These are phyloP conservation scores for Penicillium decumbens DNA, from an alignment of 2,329 filamentous ascomycete species.

Conservation along the genomic window DNA sequence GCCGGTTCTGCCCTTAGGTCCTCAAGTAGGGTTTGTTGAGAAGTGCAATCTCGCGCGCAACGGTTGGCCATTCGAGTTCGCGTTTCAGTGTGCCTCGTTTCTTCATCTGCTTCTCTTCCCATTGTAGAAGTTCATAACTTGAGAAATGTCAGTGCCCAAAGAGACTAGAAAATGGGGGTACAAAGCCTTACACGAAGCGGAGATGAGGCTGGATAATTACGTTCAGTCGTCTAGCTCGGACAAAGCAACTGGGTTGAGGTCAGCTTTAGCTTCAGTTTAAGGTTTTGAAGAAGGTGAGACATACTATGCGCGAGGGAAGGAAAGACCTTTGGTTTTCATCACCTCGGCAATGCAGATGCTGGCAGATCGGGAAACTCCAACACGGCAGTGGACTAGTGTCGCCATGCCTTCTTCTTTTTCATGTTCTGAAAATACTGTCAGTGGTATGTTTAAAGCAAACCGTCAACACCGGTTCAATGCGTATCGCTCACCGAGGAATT, in stretches of 20 bases:
- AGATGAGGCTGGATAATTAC: slow-evolving; percentile 98
- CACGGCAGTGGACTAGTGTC: slow-evolving; percentile 91
- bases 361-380: slow-evolving; percentile 89
- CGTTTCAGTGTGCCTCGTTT: slow-evolving; percentile 56
- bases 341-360: slow-evolving; percentile 99
- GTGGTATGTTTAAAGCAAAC: background rate
- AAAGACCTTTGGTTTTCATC: slow-evolving; percentile 75
- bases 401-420: slow-evolving; percentile 72
- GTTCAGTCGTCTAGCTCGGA: slow-evolving; percentile 84
- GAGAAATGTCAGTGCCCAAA: slow-evolving; percentile 13
- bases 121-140: slow-evolving; percentile 81
- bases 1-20: slow-evolving; percentile 22
- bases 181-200: slow-evolving; percentile 64
- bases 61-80: slow-evolving; percentile 86
- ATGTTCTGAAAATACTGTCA: slow-evolving; percentile 54
- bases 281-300: slow-evolving; percentile 25
- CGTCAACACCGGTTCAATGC: background rate
- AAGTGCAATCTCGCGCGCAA: slow-evolving; percentile 82
- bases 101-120: slow-evolving; percentile 73
- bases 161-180: too few relatives aligned
- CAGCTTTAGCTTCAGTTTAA: background rate
- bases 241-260: slow-evolving; percentile 63
- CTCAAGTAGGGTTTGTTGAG: slow-evolving; percentile 94
- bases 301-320: slow-evolving; percentile 83
- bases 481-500: slow-evolving; percentile 75